These are phyloP conservation scores for Candida tropicalis DNA, from an alignment of 1,139 yeast species.

Conservation along the genomic window DNA sequence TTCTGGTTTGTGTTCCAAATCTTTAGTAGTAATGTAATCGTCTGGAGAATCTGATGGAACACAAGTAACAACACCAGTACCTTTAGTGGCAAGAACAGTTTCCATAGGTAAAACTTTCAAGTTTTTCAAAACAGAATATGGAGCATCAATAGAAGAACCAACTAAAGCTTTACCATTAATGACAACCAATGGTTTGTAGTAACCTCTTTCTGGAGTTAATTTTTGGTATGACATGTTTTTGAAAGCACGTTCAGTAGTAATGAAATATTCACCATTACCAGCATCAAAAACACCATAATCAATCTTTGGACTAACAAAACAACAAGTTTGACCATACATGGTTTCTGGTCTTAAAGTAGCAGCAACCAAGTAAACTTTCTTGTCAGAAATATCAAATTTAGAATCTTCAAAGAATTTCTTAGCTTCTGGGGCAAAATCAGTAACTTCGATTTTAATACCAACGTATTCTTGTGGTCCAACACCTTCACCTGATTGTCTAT, in stretches of 20 bases:
- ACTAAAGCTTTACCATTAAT: conserved; percentile 75
- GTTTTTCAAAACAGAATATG: conserved; percentile 70
- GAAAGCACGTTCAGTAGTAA: conserved; percentile 96
- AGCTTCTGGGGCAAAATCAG: conserved; percentile 64
- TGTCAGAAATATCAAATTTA: conserved; percentile 45
- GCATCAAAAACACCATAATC: conserved; percentile 90
- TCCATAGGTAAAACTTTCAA: conserved; percentile 96
- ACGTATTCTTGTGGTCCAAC: conserved; percentile 95
- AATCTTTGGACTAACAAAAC: conserved; percentile 95
- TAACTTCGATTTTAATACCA: conserved; percentile 81
- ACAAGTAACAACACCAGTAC: conserved; percentile 99
- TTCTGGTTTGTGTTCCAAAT: conserved; percentile 86
- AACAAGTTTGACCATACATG: conserved; percentile 98
- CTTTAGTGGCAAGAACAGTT: conserved; percentile 90
- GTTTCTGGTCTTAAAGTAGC: conserved; percentile 99
- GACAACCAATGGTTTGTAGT: conserved; percentile 58
- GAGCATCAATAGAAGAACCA: conserved; percentile 88
- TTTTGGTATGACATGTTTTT: conserved; percentile 97
- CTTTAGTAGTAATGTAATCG: conserved; percentile 85
- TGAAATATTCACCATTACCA: conserved; percentile 73
- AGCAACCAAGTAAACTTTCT: conserved; percentile 83
- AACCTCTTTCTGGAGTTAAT: conserved; percentile 86
- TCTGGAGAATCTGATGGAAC: conserved; percentile 99
- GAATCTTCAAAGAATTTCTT: conserved; percentile 47
- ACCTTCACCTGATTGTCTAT: conserved; percentile 96